Evolutionary conservation across 352 stramenopile species (phyloP), one percentile per base, ranked within the genome.

Genomic region (Pythium aquatile): DNA sequence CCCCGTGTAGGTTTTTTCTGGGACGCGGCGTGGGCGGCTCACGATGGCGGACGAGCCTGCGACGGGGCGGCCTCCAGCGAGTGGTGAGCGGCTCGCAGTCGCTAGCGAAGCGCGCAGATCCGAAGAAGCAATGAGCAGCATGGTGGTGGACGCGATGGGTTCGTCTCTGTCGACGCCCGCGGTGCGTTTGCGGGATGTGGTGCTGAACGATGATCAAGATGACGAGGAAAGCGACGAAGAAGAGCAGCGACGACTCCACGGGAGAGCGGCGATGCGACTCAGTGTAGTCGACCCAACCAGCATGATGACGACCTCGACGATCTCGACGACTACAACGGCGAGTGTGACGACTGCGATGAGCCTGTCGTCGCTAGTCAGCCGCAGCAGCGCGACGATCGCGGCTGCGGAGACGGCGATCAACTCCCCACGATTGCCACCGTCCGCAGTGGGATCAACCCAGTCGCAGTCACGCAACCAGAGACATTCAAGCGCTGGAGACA

Each of bases 31-130:
- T 20, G 14, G 6, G 14, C 17, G 29, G 29, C 16, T 29, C 20
- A 39, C 28, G 13, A 66, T 66, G 65, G 59, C 65, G 42, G 58
- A 63, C 32, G 65, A 54, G 24, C 14, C 33, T 54, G 57, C 42
- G 57, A 54, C 57, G 29, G 42, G 53, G 46, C 42, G 28, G 53
- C 30, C 63, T 8, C 26, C 44, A 63, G 57, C 64, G 52, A 70
- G 51, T 66, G 57, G 51, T 59, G 64, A 66, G 64, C 64, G 64
- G 49, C 64, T 26, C 51, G 64, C 64, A 65, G 32, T 30, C 17
- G 17, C 28, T 26, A n/a, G 20, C 7, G 29, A 49, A 37, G 2
- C 60, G 51, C 28, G 52, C 2, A 17, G 32, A 40, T n/a, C 37
- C 2, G 3, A 39, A n/a, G 55, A 37, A 33, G 55, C 24, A 20